Evolutionary conservation across 495 filamentous ascomycete genomes (phyloP).

Genomic region (Neurospora sublineolata): DNA sequence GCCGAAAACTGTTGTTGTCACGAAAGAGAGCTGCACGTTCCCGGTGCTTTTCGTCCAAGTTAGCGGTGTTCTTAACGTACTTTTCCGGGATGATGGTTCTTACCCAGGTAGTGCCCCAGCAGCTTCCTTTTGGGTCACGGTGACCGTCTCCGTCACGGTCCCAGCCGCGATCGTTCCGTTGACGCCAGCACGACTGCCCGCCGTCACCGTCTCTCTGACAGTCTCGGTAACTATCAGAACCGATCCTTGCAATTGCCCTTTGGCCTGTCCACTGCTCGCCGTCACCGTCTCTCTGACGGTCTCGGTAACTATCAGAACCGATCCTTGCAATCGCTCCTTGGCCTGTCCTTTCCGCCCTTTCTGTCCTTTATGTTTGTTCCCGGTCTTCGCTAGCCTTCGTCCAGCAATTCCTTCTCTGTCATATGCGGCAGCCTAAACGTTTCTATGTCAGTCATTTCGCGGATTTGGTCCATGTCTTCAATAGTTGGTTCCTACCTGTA

Average conservation of each 20-base stretch:
- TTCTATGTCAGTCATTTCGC: neutral
- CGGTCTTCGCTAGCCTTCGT: conserved; percentile 4
- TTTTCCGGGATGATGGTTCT: neutral
- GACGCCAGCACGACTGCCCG: conserved; percentile 13
- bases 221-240: conserved; percentile 30
- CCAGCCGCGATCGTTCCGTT: conserved; percentile 18
- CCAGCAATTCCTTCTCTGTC: conserved; percentile 21
- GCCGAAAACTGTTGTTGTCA: conserved; percentile 27
- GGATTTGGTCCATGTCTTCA: neutral
- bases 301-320: conserved; percentile 26
- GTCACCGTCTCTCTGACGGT: conserved; percentile 25
- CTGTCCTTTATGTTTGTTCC: conserved; percentile 1
- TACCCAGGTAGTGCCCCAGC: conserved; percentile 1
- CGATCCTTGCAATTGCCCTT: conserved; percentile 5
- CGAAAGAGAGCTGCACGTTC: conserved; percentile 22
- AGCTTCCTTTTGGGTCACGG: conserved; percentile 14
- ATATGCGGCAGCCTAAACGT: conserved; percentile 25
- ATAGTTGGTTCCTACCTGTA: conserved; percentile 23
- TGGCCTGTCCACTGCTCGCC: conserved; percentile 11
- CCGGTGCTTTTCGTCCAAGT: neutral
- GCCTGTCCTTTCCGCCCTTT: conserved; percentile 3
- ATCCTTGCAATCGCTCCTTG: conserved; percentile 5
- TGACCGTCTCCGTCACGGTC: conserved; percentile 21
- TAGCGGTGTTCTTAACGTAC: neutral
- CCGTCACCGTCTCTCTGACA: conserved; percentile 21